Base-by-base conservation (phyloP, 345 rosid genomes). In the Euphorbia lathyris region DNA sequence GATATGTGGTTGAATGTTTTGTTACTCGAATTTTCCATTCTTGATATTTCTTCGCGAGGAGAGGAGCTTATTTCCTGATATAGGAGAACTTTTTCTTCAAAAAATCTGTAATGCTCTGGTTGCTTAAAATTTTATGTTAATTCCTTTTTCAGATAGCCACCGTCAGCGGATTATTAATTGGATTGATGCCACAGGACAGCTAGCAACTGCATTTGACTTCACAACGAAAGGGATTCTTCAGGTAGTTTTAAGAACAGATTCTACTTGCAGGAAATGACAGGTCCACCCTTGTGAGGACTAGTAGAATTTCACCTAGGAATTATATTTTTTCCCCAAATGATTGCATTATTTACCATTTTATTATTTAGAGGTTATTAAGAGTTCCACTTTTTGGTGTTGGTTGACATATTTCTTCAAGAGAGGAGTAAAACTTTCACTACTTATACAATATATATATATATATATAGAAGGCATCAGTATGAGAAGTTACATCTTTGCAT, bases 191-290 rank as follows among this genome's bases (percentile, higher is more conserved):
- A 81, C 97, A 1, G 91, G 96, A 56, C 90, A 89, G 81, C 82
- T 84, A 69, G 86, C 96, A 63, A 58, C 90, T 72, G 96, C 94
- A 75, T 93, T 91, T 87, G 96, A 93, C 83, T 93, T 93, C 86
- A 93, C 98, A 60, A 88, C 94, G 9, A 88, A 89, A 74, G 96
- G 93, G 74, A 89, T 93, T 58, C 90, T 93, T 61, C 95, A 89
- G 92, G 97, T 93, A 81, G 60, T 55, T 67, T 22, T 14, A 17
- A 57, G 64, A 58, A 40, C 29, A 47, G 38, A 10, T 12, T 70
- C 57, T 57, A 19, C 51, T 48, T 3, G 51, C 58, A 23, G 38
- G 22, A 25, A 45, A 14, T 26, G 12, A 30, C 17, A 40, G 27
- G 32, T 63, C 53, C n/a, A 23, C 40, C 43, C 22, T 42, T 42